Percentiles rank a stretch among this genome's conserved stretches.
phyloP scores from a whole-genome alignment of 139 green algal genomes.

The Tetraselmis striata region DNA sequence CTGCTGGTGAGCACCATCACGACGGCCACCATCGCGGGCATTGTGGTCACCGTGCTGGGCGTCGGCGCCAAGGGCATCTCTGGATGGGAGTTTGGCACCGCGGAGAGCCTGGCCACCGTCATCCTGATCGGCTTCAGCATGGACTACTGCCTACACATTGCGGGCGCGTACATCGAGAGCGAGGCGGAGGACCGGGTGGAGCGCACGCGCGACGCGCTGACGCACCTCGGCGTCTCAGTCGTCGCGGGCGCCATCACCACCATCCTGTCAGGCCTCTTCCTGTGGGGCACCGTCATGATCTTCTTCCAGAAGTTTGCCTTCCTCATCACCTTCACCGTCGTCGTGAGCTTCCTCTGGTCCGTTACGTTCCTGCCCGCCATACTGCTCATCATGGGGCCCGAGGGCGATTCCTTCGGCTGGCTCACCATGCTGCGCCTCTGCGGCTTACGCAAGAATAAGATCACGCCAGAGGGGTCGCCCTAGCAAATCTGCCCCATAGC shows the following conservation, averaged over 20 bases:
- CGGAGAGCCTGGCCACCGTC: conserved; percentile 36
- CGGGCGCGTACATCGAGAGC: conserved; percentile 35
- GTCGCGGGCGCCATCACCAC: conserved; percentile 37
- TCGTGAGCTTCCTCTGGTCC: conserved; percentile 23
- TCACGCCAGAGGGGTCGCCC: too few relatives aligned
- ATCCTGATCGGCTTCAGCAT: conserved; percentile 50
- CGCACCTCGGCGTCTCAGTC: conserved; percentile 34
- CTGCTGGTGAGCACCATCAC: conserved; percentile 23
- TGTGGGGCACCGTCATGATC: conserved; percentile 30
- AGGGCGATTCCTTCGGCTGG: conserved; percentile 22
- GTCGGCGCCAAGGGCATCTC: conserved; percentile 21
- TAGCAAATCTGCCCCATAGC: too few relatives aligned
- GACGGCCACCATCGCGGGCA: conserved; percentile 29
- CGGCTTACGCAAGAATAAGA: neutral
- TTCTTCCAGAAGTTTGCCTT: conserved; percentile 53
- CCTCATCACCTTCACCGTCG: conserved; percentile 36
- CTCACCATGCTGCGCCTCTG: neutral
- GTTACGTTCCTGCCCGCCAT: conserved; percentile 32
- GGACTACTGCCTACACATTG: conserved; percentile 46
- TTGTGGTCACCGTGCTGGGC: conserved; percentile 28
- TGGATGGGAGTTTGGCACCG: conserved; percentile 35
- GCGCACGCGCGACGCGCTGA: conserved; percentile 27
- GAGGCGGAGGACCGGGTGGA: conserved; percentile 9
- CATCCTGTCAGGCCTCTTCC: conserved; percentile 24
- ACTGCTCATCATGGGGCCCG: conserved; percentile 20